A percentile compares a stretch with the other conserved stretches of the same genome.
phyloP scores from a whole-genome alignment of 352 stramenopile species.

The Phytophthora pisi region DNA sequence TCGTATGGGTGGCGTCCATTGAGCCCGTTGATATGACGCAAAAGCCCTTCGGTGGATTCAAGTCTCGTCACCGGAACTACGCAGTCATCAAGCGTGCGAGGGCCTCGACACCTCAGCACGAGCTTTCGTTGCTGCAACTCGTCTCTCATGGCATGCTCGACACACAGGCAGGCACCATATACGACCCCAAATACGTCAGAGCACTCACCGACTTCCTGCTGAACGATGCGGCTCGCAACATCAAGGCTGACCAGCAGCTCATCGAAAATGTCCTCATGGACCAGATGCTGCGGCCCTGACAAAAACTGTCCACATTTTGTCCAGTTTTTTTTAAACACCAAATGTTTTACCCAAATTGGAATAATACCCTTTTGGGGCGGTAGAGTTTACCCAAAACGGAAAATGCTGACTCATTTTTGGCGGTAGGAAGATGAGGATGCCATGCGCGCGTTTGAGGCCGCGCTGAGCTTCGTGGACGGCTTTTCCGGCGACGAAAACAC shows the following conservation, averaged over 20 bases:
- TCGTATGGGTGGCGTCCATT: conserved; percentile 63
- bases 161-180: conserved; percentile 36
- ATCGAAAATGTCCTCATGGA: conserved; percentile 60
- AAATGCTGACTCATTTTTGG: background rate
- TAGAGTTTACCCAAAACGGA: no score
- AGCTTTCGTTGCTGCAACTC: conserved; percentile 56
- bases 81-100: conserved; percentile 55
- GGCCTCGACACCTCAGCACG: conserved; percentile 33
- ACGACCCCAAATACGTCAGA: conserved; percentile 43
- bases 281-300: conserved; percentile 30
- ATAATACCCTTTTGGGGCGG: background rate
- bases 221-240: conserved; percentile 42
- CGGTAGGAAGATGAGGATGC: conserved; percentile 22
- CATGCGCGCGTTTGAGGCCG: conserved; percentile 30
- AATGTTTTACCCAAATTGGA: background rate
- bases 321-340: background rate
- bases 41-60: conserved; percentile 38
- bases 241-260: conserved; percentile 47
- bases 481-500: conserved; percentile 13
- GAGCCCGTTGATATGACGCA: conserved; percentile 52
- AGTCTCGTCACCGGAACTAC: conserved; percentile 61
- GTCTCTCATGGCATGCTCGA: conserved; percentile 57
- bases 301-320: background rate
- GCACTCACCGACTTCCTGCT: conserved; percentile 55
- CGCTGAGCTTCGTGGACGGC: conserved; percentile 29